These are phyloP conservation scores for Usnea hakonensis DNA, from an alignment of 495 filamentous ascomycete genomes.

Conservation along the genomic window DNA sequence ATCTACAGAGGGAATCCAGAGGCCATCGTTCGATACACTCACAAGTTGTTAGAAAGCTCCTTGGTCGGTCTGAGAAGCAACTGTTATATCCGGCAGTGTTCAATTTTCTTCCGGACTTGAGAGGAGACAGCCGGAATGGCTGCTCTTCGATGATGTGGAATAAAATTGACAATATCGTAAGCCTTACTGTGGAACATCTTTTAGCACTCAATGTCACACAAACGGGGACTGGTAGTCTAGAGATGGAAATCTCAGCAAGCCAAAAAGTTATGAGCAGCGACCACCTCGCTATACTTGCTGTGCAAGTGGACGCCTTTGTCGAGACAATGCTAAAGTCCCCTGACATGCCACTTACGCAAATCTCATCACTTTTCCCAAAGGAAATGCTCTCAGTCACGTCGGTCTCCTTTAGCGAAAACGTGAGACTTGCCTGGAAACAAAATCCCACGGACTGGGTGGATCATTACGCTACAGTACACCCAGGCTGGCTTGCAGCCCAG, in stretches of 20 bases:
- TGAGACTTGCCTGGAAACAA: conserved; percentile 21
- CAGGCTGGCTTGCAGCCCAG: conserved; percentile 37
- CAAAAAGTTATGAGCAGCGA: conserved; percentile 24
- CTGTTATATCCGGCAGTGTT: conserved; percentile 32
- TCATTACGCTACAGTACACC: conserved; percentile 29
- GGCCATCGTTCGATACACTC: conserved; percentile 28
- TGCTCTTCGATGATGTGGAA: conserved; percentile 19
- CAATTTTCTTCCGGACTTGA: conserved; percentile 25
- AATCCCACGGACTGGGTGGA: conserved; percentile 32
- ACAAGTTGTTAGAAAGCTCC: conserved; percentile 27
- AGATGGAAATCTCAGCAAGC: conserved; percentile 27
- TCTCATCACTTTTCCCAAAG: conserved; percentile 22
- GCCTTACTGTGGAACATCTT: conserved; percentile 32
- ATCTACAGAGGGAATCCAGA: conserved; percentile 25
- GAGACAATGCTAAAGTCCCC: conserved; percentile 26
- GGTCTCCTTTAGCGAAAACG: conserved; percentile 16
- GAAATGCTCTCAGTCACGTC: conserved; percentile 25
- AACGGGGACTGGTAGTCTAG: conserved; percentile 14
- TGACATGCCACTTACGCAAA: conserved; percentile 20
- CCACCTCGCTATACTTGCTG: conserved; percentile 28
- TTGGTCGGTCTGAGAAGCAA: conserved; percentile 24
- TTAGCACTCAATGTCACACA: conserved; percentile 32
- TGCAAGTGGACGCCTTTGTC: conserved; percentile 29
- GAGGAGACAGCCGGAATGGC: conserved; percentile 7
- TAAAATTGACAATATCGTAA: conserved; percentile 25